A percentile compares a stretch with the other conserved stretches of the same genome.
Evolutionary conservation across 352 stramenopile genomes (phyloP).

Genomic region (Pythium periplocum): DNA sequence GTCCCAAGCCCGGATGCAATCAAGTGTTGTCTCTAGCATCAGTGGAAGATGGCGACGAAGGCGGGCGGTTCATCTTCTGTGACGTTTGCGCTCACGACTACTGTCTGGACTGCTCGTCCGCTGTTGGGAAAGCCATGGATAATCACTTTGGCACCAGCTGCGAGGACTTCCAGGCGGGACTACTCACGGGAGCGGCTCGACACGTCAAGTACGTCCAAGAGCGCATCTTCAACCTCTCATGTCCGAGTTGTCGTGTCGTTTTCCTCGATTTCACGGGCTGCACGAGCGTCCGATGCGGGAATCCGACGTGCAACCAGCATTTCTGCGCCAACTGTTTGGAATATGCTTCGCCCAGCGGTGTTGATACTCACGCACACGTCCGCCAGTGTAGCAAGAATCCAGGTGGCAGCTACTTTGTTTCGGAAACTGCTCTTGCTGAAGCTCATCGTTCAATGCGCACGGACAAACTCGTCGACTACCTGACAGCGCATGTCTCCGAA

Average conservation of each 20-base stretch:
- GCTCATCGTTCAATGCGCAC: slow-evolving; percentile 10
- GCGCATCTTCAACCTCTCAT: slow-evolving; percentile 21
- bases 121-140: neutral
- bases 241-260: slow-evolving; percentile 15
- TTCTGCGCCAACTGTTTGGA: slow-evolving; percentile 25
- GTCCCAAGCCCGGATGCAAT: slow-evolving; percentile 20
- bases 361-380: slow-evolving; percentile 17
- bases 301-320: slow-evolving; percentile 12
- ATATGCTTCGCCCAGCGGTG: slow-evolving; percentile 8
- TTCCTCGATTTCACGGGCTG: slow-evolving; percentile 25
- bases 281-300: slow-evolving; percentile 22
- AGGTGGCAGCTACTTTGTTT: slow-evolving; percentile 12
- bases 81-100: slow-evolving; percentile 13
- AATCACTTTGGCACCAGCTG: slow-evolving; percentile 9
- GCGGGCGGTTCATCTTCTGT: slow-evolving; percentile 14
- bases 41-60: neutral
- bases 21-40: slow-evolving; percentile 9
- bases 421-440: slow-evolving; percentile 3
- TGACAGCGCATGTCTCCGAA: slow-evolving; percentile 1
- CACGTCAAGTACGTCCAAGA: slow-evolving; percentile 18
- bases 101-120: slow-evolving; percentile 15
- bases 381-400: slow-evolving; percentile 11
- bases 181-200: neutral
- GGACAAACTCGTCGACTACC: slow-evolving; percentile 10
- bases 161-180: slow-evolving; percentile 9